Base-by-base conservation (phyloP, 2,329 filamentous ascomycete species). In the Alternaria consortialis region DNA sequence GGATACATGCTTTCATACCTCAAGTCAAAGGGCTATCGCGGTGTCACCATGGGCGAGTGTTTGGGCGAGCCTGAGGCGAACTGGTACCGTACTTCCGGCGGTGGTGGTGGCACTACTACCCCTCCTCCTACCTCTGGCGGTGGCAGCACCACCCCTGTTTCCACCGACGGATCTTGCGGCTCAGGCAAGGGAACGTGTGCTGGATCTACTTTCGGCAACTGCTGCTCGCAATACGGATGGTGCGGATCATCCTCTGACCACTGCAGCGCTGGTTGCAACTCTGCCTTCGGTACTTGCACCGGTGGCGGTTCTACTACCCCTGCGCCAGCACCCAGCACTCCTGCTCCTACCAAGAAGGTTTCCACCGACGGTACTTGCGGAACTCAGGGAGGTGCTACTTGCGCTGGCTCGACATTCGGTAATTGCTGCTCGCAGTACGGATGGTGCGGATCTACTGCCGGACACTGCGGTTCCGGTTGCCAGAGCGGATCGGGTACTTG, bases 31-130 rank as follows among this genome's bases (percentile, higher is more conserved):
- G 79, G 79, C 43, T 84, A 80, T 76, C 75, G 76, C 56, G 76
- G 79, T 34, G 82, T 84, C 12, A 83, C 81, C 6, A 76, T 84
- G 46, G 83, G 83, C 27, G 81, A 84, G 66, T 84, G 82, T 67
- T 68, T 84, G 58, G 79, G 77, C n/a, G 82, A 84, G 59, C 78
- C 81, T 6, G 66, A 74, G 15, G 74, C 66, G 15, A 84, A 84
- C 72, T 84, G 83, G 83, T 84, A 84, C 73, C 82, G 85, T 58
- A 72, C 66, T 61, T 76, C 70, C 58, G 71, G 67, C 56, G 74
- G 63, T n/a, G 66, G 80, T 31, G 70, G 55, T 9, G 32, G 50
- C 32, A 17, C 53, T 42, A 56, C 50, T 7, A 32, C 60, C 6
- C 50, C 62, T 31, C 63, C 71, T 29, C 46, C 62, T 13, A 56